These are phyloP conservation scores for Melastoma candidum DNA, from an alignment of 441 rosid species.

Conservation along the genomic window DNA sequence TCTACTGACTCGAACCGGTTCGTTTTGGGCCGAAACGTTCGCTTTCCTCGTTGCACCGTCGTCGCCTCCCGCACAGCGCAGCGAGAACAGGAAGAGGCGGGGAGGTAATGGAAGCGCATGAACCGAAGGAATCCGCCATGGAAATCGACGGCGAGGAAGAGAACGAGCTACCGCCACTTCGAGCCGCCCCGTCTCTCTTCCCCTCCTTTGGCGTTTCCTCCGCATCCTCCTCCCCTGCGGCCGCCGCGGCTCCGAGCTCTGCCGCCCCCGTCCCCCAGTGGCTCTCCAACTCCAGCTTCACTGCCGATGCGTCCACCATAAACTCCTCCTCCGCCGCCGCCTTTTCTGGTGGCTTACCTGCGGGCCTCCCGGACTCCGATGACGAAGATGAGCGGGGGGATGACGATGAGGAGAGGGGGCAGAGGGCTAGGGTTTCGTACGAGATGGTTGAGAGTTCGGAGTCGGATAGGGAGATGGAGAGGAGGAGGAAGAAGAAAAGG, in stretches of 20 bases:
- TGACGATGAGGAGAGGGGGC: constrained; percentile 11
- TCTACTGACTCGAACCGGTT: too few species aligned
- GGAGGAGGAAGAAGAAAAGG: constrained; percentile 23
- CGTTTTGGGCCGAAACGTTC: too few species aligned
- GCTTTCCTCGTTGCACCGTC: too few species aligned
- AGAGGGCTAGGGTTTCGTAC: constrained; percentile 15
- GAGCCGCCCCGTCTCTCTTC: constrained; percentile 23
- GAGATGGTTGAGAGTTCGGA: constrained; percentile 19
- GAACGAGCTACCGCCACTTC: too few species aligned
- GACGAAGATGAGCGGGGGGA: constrained; percentile 22
- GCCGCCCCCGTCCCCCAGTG: constrained; percentile 31
- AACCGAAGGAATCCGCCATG: neutral
- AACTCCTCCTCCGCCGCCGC: constrained; percentile 34
- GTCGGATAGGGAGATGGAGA: constrained; percentile 23
- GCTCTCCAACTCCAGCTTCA: constrained; percentile 86
- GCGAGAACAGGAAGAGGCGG: too few species aligned
- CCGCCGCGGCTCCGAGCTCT: constrained; percentile 5
- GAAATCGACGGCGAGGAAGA: too few species aligned
- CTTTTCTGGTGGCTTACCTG: constrained; percentile 2
- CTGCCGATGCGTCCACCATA: constrained; percentile 48
- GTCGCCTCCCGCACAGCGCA: too few species aligned
- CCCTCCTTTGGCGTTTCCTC: constrained; percentile 31
- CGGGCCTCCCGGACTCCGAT: constrained; percentile 6
- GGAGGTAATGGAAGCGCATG: neutral
- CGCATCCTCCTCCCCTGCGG: constrained; percentile 13